phyloP scores from a whole-genome alignment of 495 filamentous ascomycete species.

The Rostrohypoxylon terebratum region DNA sequence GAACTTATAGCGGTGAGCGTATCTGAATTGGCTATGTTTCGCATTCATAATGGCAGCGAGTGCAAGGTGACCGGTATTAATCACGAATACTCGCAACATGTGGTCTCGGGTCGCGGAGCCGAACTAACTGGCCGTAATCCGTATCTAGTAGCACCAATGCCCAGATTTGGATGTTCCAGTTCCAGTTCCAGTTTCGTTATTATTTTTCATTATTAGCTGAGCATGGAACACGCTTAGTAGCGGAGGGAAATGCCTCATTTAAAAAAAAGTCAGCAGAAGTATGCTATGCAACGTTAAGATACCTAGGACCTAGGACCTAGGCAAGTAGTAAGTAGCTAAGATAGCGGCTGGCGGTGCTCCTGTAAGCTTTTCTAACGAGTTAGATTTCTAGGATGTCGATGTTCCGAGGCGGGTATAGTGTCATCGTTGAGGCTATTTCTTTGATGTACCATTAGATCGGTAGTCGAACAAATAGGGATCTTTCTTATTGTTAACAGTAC shows the following conservation, averaged over 20 bases:
- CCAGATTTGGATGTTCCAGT: conserved; percentile 26
- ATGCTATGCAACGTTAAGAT: conserved; percentile 34
- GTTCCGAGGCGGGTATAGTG: conserved; percentile 41
- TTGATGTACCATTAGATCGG: conserved; percentile 24
- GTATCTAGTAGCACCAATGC: conserved; percentile 10
- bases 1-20: conserved; percentile 38
- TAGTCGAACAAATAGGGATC: background rate
- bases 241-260: conserved; percentile 41
- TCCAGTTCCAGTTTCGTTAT: background rate
- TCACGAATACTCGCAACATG: conserved; percentile 35
- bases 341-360: conserved; percentile 33
- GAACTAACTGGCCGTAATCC: conserved; percentile 22
- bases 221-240: background rate
- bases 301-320: too few relatives aligned
- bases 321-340: conserved; percentile 9
- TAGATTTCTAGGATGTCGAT: conserved; percentile 34
- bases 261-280: conserved; percentile 26
- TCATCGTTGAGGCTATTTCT: conserved; percentile 24
- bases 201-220: conserved; percentile 24
- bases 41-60: conserved; percentile 35
- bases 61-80: conserved; percentile 31
- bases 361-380: conserved; percentile 40
- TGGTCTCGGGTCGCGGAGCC: conserved; percentile 34
- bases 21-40: conserved; percentile 35
- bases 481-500: background rate